Evolutionary conservation across 257 asterid species (phyloP), one percentile per base, ranked within the genome.

Genomic region (Plectranthus barbatus): DNA sequence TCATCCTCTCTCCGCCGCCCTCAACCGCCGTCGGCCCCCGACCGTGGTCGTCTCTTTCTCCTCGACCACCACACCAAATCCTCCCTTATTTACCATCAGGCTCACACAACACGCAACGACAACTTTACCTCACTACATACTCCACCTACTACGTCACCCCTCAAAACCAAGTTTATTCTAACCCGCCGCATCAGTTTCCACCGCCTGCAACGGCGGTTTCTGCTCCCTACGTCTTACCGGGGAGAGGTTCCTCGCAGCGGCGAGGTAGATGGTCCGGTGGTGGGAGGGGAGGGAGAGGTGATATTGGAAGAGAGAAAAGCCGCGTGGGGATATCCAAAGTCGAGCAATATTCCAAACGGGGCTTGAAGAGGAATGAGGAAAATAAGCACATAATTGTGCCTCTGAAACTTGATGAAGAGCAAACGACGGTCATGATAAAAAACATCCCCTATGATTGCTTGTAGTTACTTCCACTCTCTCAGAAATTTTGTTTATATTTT

Each of bases 371-470:
- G n/a, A 20, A 15, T 2, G 2, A 12, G 53, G 26, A 2, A 2
- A 39, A 39, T 5, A 63, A 20, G 42, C 78, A 77, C n/a, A 20
- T 24, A 7, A 70, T 71, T 6, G 8, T 71, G 24, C 84, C 80
- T 48, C 77, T 88, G 0, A 67, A 58, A 8, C 58, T 45, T 2
- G 69, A 60, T 4, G 82, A 69, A 54, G 66, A 60, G 1, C 63
- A 69, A 5, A 81, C 91, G 0, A 69, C 91, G 2, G 66, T 88
- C 56, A 83, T 88, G 96, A 81, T 88, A 42, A 88, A 81, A 66
- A 83, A 88, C 21, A 80, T 88, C 0, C 94, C 96, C 0, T 75
- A 81, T 50, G 58, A 65, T 14, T 83, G 69, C 75, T 70, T 75
- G 96, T 88, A 80, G 7, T 10, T 45, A 39, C 44, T 46, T 7